Base-by-base conservation (phyloP, 208 protist genomes). In the Trypanosoma grayi region DNA sequence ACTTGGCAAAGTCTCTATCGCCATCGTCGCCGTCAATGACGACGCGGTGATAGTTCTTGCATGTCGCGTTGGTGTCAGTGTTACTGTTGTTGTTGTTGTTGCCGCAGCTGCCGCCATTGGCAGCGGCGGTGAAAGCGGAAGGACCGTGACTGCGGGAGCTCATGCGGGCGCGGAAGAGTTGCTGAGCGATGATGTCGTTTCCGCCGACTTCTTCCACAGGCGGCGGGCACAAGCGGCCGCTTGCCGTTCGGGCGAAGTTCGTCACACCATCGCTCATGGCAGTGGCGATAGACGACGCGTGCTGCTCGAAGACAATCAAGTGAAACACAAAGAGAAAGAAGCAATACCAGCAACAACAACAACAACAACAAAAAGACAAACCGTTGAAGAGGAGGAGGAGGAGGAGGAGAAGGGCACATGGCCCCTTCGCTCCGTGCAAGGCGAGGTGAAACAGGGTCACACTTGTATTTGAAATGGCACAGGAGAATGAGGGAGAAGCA, bases 21-120 rank as follows among this genome's bases (percentile, higher is more conserved):
- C 81, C 80, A 53, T 85, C 81, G 28, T 89, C 89, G 11, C 83
- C 89, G 47, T 93, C 84, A 55, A 91, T 83, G 44, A 77, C 70
- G 43, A 95, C 80, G 47, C 84, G 77, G 41, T 84, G 71, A 48
- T 89, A 92, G 0, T 28, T 34, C 28, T 70, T 82, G 16, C 18
- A 28, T 9, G 36, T 8, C 6, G 0, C 37, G 9, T n/a, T 41
- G 22, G n/a, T 28, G 45, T 18, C 45, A 45, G 1, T 33, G 2
- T 20, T 41, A 30, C 7, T 41, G 0, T 51, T 51, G 10, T 25
- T 51, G 7, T 39, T 60, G 10, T 50, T 60, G 30, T 48, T 51
- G 55, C 18, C 45, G 36, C 0, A 31, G 34, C 7, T 50, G 30
- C 24, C 40, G n/a, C 27, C 27, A 30, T 33, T 48, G 16, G 25